These are phyloP conservation scores for Aristolochia fimbriata DNA, from an alignment of 164 flowering plant genomes.

Conservation along the genomic window DNA sequence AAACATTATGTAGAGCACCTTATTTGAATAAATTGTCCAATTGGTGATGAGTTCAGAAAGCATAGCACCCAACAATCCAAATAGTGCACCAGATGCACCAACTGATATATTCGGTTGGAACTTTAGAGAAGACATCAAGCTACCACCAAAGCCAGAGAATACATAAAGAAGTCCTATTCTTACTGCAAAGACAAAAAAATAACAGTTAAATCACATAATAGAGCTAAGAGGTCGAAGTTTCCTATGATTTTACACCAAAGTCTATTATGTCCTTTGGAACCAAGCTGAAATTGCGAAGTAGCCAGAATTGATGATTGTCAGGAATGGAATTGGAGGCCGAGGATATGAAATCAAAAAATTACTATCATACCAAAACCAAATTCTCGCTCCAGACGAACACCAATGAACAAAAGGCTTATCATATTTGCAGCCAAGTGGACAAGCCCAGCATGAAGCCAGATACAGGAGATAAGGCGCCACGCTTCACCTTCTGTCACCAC, in stretches of 20 bases:
- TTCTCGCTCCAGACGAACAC: slow-evolving; percentile 78
- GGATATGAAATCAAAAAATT: neutral
- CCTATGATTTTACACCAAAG: slow-evolving; percentile 22
- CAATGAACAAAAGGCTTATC: slow-evolving; percentile 71
- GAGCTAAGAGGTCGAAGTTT: too few species aligned
- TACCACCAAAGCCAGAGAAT: slow-evolving; percentile 66
- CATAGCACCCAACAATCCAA: slow-evolving; percentile 67
- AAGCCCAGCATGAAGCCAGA: slow-evolving; percentile 78
- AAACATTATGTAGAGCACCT: slow-evolving; percentile 24
- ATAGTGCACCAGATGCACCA: slow-evolving; percentile 69
- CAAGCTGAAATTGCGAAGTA: neutral
- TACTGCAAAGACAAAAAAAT: slow-evolving; percentile 23
- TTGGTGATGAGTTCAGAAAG: slow-evolving; percentile 63
- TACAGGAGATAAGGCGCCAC: slow-evolving; percentile 61
- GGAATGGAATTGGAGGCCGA: too few species aligned
- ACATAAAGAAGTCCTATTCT: slow-evolving; percentile 44
- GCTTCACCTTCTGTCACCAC: slow-evolving; percentile 39
- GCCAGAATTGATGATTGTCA: too few species aligned
- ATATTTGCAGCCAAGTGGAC: slow-evolving; percentile 68
- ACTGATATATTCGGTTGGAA: slow-evolving; percentile 30
- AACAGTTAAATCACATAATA: neutral
- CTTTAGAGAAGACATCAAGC: slow-evolving; percentile 36
- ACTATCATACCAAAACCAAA: slow-evolving; percentile 63
- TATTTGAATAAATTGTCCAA: slow-evolving; percentile 54
- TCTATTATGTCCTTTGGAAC: neutral